These are phyloP conservation scores for Penicillium sp. DNA, from an alignment of 2,329 filamentous ascomycete species.

Conservation along the genomic window DNA sequence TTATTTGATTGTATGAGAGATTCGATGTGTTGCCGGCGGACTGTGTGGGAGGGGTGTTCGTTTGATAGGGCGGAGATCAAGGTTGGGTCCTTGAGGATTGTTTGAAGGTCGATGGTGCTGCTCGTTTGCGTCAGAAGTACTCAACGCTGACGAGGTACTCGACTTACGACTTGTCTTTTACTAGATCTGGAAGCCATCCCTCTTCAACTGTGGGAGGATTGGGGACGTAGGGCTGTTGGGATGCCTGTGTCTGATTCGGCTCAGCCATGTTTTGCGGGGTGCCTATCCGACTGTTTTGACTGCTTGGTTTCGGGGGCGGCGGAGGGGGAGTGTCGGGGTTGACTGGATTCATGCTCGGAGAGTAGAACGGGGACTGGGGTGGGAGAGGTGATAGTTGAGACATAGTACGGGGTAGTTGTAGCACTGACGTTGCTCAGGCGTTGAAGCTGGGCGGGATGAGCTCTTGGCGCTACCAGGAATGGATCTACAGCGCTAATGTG, in stretches of 20 bases:
- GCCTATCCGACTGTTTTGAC: constrained; percentile 15
- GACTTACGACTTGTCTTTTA: constrained; percentile 79
- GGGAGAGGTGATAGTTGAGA: constrained; percentile 30
- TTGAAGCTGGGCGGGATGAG: constrained; percentile 2
- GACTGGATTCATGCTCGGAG: constrained; percentile 41
- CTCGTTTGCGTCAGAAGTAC: constrained; percentile 4
- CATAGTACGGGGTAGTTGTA: constrained; percentile 21
- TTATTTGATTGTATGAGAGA: constrained; percentile 71
- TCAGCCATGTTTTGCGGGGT: constrained; percentile 10
- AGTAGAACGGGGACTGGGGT: constrained; percentile 26
- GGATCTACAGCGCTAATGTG: background rate
- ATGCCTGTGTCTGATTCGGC: background rate
- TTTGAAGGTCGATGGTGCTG: constrained; percentile 60
- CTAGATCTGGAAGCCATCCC: constrained; percentile 71
- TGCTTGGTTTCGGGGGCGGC: constrained; percentile 27
- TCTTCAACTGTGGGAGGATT: constrained; percentile 55
- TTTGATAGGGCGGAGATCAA: constrained; percentile 77
- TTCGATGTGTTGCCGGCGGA: constrained; percentile 66
- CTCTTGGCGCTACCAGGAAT: constrained; percentile 14
- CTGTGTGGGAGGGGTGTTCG: constrained; percentile 70
- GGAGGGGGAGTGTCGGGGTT: constrained; percentile 44
- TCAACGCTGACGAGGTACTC: constrained; percentile 18
- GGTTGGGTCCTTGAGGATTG: constrained; percentile 70
- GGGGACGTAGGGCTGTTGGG: constrained; percentile 18
- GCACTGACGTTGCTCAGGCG: constrained; percentile 4